A percentile compares a stretch with the other conserved stretches of the same genome.
These are phyloP conservation scores for Brassica hybrid DNA, from an alignment of 441 rosid genomes.

Conservation along the genomic window DNA sequence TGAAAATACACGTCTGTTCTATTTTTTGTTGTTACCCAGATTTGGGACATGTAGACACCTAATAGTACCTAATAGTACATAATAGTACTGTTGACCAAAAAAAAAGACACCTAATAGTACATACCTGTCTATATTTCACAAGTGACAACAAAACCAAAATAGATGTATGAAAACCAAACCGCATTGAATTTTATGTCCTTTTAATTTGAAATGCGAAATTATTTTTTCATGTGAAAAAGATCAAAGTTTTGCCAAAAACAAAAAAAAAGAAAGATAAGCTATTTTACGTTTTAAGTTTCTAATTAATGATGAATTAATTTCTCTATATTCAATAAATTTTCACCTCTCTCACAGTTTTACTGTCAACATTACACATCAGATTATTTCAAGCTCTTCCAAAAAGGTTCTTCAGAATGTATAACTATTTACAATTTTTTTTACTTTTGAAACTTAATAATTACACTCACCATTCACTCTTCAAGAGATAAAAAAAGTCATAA, in stretches of 20 bases:
- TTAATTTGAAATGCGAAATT: too few species aligned
- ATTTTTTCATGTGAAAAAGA: too few species aligned
- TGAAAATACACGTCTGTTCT: conserved; percentile 5
- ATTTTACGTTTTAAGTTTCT: not conserved
- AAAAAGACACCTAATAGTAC: too few species aligned
- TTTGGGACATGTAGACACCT: conserved; percentile 30
- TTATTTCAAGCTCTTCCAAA: not conserved
- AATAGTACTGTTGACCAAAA: too few species aligned
- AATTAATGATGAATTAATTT: not conserved
- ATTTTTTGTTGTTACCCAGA: conserved; percentile 30
- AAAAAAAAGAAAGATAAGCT: too few species aligned
- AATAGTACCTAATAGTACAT: too few species aligned
- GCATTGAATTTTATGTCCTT: not conserved
- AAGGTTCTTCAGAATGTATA: not conserved
- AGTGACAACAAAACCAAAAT: not conserved
- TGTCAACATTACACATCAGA: not conserved
- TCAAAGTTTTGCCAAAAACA: too few species aligned
- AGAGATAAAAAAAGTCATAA: not conserved
- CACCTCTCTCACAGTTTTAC: conserved; percentile 2
- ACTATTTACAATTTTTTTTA: not conserved
- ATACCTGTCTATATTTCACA: not conserved
- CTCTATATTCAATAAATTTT: not conserved
- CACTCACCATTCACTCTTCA: too few species aligned
- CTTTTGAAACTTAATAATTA: too few species aligned
- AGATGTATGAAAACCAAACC: not conserved